Conservation (phyloP, 805 yeast genomes). For the Brettanomyces bruxellensis region DNA sequence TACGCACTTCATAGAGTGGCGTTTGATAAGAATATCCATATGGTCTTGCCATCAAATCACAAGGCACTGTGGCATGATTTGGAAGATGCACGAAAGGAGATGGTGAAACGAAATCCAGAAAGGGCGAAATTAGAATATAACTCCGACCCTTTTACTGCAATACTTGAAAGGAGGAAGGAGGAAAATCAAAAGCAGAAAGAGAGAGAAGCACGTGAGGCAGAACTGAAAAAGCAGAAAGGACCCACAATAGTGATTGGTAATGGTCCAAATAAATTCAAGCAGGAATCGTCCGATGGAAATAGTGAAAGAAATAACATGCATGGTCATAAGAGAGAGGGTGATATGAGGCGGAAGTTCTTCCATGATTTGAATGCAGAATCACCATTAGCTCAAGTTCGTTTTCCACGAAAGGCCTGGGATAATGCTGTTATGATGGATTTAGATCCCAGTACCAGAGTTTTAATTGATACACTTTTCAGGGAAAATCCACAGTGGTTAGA, state of each 20-base stretch:
- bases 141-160: conserved; percentile 68
- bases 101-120: conserved; percentile 36
- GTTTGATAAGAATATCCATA: conserved; percentile 71
- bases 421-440: conserved; percentile 61
- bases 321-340: not conserved
- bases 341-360: not conserved
- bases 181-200: conserved; percentile 38
- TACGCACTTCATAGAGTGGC: conserved; percentile 75
- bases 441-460: conserved; percentile 49
- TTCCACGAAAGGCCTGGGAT: conserved; percentile 60
- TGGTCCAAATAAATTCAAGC: not conserved
- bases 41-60: conserved; percentile 81
- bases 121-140: conserved; percentile 47
- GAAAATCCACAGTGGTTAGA: conserved; percentile 48
- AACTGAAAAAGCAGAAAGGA: conserved; percentile 41
- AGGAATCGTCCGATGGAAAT: not conserved
- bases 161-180: conserved; percentile 45
- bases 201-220: conserved; percentile 33
- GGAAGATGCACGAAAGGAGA: conserved; percentile 47
- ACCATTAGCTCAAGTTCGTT: conserved; percentile 12
- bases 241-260: conserved; percentile 34
- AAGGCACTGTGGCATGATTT: conserved; percentile 69
- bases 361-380: not conserved
- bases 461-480: conserved; percentile 54
- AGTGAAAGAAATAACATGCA: not conserved